These are phyloP conservation scores for Trichosporon asahii DNA, from an alignment of 1,284 basidiomycete genomes.

Conservation along the genomic window DNA sequence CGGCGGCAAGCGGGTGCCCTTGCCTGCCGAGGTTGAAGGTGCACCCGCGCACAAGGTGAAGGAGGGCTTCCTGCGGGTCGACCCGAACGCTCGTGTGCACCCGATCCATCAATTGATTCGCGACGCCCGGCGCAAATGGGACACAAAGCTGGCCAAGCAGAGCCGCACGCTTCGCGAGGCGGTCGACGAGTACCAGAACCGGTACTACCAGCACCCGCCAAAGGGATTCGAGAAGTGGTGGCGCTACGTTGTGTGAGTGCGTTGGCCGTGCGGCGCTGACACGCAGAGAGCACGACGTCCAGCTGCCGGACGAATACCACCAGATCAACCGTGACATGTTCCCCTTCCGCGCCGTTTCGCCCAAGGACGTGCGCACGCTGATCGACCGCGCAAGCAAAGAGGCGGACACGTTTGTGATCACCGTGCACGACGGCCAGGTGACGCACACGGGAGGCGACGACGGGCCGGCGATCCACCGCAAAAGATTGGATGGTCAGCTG, in stretches of 20 bases:
- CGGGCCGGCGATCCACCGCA: slow-evolving; percentile 17
- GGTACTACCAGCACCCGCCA: slow-evolving; percentile 53
- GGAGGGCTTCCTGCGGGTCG: slow-evolving; percentile 33
- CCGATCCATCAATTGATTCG: slow-evolving; percentile 59
- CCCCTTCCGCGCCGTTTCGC: slow-evolving; percentile 49
- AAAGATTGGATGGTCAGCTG: slow-evolving; percentile 44
- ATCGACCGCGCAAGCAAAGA: slow-evolving; percentile 47
- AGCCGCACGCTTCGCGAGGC: slow-evolving; percentile 59
- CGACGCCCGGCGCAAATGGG: slow-evolving; percentile 57
- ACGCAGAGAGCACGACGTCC: slow-evolving; percentile 55
- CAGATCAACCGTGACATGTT: slow-evolving; percentile 43
- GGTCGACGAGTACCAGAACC: slow-evolving; percentile 57
- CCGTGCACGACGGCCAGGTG: slow-evolving; percentile 23
- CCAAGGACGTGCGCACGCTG: slow-evolving; percentile 62
- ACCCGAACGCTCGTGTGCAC: slow-evolving; percentile 44
- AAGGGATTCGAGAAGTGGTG: slow-evolving; percentile 60
- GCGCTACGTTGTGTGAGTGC: slow-evolving; percentile 56
- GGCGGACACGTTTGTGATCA: slow-evolving; percentile 29
- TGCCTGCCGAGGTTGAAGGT: not conserved
- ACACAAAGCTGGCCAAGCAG: slow-evolving; percentile 56
- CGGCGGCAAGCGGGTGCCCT: not conserved
- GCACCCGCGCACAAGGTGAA: slow-evolving; percentile 21
- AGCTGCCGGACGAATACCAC: slow-evolving; percentile 50
- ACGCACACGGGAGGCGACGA: not conserved
- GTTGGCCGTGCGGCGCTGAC: not conserved